phyloP scores from a whole-genome alignment of 2,329 filamentous ascomycete species.

The Claviceps digitariae region DNA sequence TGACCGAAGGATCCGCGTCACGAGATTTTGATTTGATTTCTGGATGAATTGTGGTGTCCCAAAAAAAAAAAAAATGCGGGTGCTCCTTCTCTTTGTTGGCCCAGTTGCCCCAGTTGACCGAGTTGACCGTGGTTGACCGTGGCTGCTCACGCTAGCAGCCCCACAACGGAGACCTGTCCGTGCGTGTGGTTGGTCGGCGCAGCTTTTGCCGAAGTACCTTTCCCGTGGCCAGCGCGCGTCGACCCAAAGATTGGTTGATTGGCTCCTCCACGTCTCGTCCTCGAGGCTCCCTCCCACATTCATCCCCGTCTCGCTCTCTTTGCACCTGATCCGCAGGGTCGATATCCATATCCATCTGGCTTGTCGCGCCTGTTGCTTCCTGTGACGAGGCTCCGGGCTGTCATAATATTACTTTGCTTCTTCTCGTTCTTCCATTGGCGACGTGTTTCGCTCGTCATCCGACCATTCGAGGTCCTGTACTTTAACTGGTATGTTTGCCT shows the following conservation, averaged over 20 bases:
- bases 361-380: conserved; percentile 3
- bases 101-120: neutral
- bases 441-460: neutral
- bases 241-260: neutral
- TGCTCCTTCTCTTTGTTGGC: neutral
- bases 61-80: neutral
- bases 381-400: conserved; percentile 1
- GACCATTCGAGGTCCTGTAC: neutral
- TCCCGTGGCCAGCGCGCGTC: neutral
- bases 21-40: neutral
- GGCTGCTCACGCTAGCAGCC: neutral
- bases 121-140: neutral
- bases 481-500: neutral
- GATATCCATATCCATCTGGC: conserved; percentile 4
- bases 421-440: neutral
- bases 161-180: neutral
- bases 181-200: neutral
- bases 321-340: conserved; percentile 7
- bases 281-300: conserved; percentile 2
- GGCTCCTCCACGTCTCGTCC: neutral
- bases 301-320: conserved; percentile 2
- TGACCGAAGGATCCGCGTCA: neutral
- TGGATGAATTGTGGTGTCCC: neutral
- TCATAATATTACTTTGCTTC: neutral
- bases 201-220: neutral